These are phyloP conservation scores for Salix brachista DNA, from an alignment of 345 rosid genomes.

Conservation along the genomic window DNA sequence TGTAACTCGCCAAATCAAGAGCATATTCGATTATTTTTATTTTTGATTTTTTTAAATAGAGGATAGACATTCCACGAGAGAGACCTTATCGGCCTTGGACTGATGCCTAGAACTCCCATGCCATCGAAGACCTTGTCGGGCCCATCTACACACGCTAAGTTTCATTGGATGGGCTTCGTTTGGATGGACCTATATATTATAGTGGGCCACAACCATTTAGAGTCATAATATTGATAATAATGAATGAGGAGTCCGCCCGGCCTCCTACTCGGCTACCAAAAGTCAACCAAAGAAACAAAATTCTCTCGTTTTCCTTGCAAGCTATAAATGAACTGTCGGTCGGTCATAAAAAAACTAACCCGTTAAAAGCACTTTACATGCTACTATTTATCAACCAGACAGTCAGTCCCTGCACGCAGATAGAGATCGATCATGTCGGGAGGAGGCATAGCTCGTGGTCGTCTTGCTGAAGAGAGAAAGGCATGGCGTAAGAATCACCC, in stretches of 20 bases:
- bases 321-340: not conserved
- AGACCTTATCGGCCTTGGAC: not conserved
- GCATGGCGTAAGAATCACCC: conserved; percentile 16
- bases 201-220: not conserved
- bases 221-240: too few species aligned
- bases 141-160: not conserved
- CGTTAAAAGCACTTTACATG: not conserved
- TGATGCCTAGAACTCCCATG: not conserved
- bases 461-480: conserved; percentile 14
- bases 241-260: too few species aligned
- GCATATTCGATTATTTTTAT: too few species aligned
- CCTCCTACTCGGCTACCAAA: not conserved
- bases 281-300: not conserved
- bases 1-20: too few species aligned
- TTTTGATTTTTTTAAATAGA: too few species aligned
- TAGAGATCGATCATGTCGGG: conserved; percentile 5
- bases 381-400: not conserved
- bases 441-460: conserved; percentile 16
- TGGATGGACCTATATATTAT: not conserved
- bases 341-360: not conserved
- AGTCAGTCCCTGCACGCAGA: not conserved
- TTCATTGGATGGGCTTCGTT: not conserved
- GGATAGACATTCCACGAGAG: not conserved
- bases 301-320: not conserved
- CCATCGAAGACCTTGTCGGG: not conserved